phyloP scores from a whole-genome alignment of 768 basidiomycete species.

The Mycena pura region DNA sequence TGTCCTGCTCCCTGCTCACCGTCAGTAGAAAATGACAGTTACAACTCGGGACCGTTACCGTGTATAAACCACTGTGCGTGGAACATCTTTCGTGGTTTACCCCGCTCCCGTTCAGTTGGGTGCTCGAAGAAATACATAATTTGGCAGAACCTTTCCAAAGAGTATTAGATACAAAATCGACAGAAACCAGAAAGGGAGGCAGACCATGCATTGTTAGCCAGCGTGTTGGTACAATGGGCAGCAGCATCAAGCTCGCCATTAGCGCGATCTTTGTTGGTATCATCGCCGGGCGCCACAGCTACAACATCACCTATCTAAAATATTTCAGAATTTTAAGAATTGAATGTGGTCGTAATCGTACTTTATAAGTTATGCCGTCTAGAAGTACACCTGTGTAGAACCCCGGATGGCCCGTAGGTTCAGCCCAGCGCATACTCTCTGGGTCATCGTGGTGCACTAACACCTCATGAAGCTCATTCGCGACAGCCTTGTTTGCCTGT shows the following conservation, averaged over 20 bases:
- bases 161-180: not conserved
- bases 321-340: not conserved
- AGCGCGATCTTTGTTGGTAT: constrained; percentile 49
- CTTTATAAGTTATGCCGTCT: constrained; percentile 65
- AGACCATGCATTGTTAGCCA: constrained; percentile 69
- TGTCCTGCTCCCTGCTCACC: constrained; percentile 50
- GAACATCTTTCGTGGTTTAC: constrained; percentile 52
- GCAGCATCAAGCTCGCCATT: constrained; percentile 45
- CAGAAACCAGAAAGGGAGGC: constrained; percentile 19
- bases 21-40: not conserved
- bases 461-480: constrained; percentile 34
- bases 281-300: constrained; percentile 53
- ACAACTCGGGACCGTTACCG: constrained; percentile 41
- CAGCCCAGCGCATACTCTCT: constrained; percentile 39
- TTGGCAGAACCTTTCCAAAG: constrained; percentile 65
- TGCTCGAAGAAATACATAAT: constrained; percentile 69
- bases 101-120: constrained; percentile 9
- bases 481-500: constrained; percentile 36
- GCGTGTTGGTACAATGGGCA: constrained; percentile 57
- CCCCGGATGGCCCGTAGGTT: constrained; percentile 6
- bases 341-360: constrained; percentile 32
- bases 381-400: constrained; percentile 56
- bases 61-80: constrained; percentile 79
- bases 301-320: constrained; percentile 20
- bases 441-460: constrained; percentile 43